Conservation (phyloP, 2,329 filamentous ascomycete species). For the Verticillium albo-atrum region DNA sequence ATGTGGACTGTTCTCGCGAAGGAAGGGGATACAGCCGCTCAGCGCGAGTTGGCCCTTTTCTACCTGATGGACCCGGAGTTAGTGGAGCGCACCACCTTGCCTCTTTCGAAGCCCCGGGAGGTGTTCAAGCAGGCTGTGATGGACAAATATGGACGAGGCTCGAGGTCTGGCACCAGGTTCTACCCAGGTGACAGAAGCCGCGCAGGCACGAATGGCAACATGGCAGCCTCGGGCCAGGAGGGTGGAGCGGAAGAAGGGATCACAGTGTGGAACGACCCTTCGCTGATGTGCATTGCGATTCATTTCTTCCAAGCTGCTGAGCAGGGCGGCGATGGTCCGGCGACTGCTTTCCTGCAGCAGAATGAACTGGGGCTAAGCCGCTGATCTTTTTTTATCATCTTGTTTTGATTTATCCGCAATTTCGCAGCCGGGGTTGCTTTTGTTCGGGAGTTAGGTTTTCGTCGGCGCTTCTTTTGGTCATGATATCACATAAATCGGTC, state of each 20-base stretch:
- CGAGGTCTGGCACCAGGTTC: conserved; percentile 10
- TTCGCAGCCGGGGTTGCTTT: background rate
- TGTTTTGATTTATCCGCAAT: background rate
- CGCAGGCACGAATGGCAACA: conserved; percentile 16
- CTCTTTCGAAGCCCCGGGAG: conserved; percentile 77
- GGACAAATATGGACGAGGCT: conserved; percentile 54
- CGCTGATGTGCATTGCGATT: conserved; percentile 87
- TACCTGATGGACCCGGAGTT: conserved; percentile 90
- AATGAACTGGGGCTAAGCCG: conserved; percentile 29
- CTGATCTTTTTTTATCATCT: background rate
- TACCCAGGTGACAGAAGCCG: conserved; percentile 12
- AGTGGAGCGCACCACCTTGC: conserved; percentile 73
- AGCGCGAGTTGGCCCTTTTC: conserved; percentile 88
- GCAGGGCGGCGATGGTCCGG: conserved; percentile 79
- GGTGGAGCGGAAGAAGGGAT: conserved; percentile 32
- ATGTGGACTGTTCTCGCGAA: conserved; percentile 94
- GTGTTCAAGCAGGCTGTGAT: conserved; percentile 89
- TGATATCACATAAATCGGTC: background rate
- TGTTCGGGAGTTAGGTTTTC: background rate
- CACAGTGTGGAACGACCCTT: conserved; percentile 68
- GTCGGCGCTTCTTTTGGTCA: background rate
- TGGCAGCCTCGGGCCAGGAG: conserved; percentile 20
- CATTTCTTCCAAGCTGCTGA: conserved; percentile 96
- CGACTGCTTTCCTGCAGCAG: conserved; percentile 76
- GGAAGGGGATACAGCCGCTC: conserved; percentile 82